Base-by-base conservation (phyloP, 73 alveolate genomes). In the Effrenium voratum region DNA sequence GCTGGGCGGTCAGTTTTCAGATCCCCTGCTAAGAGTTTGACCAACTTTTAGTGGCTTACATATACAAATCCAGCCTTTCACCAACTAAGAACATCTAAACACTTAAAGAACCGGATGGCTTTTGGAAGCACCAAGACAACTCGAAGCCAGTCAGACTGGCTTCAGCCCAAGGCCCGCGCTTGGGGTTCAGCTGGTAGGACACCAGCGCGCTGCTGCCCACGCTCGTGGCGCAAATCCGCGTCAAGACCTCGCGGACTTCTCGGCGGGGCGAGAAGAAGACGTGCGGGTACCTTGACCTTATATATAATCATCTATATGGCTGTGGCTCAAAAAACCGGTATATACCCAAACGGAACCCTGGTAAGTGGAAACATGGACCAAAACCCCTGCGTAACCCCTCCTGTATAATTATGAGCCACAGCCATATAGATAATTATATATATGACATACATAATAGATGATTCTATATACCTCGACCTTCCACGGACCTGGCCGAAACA, bases 151-250 rank as follows among this genome's bases (percentile, higher is more conserved):
- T 24, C 28, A n/a, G 40, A 3, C 49, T 36, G 12, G 36, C 86
- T 28, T 12, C 26, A 30, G 63, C 5, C 92, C 47, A 22, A 24
- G 70, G 30, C 3, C 34, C 82, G 40, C 59, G 41, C 97, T 34
- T 49, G 28, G 97, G 38, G 26, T 90, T 90, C 72, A 45, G 45
- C 66, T 90, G 97, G 63, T 90, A 90, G 50, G 76, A 22, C 30
- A 90, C 19, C 76, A 90, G 34, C 5, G 97, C 87, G 44, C 68
- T 90, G 12, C 76, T 57, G 3, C 97, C 97, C 41, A 47, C 80
- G 26, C 57, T 45, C 45, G 68, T 52, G 73, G 88, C 46, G 46
- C 97, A 90, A 19, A 90, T 32, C 30, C 97, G 97, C 44, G 83
- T 50, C 5, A 90, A 76, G 75, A 90, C 97, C 97, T 90, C 26